phyloP scores from a whole-genome alignment of 257 asterid genomes.

The Avicennia marina region DNA sequence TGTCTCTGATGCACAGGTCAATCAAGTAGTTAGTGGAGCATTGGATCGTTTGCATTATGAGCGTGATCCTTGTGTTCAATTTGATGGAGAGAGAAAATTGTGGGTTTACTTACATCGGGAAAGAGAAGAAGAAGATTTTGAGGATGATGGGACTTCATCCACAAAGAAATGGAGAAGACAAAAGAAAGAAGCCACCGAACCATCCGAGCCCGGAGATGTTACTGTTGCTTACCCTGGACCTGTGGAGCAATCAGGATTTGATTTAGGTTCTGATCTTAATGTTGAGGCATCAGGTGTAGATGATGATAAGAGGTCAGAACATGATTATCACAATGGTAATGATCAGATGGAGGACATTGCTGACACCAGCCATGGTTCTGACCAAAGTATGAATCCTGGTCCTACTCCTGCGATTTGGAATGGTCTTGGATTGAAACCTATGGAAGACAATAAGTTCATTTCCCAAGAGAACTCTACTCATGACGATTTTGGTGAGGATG shows the following conservation, averaged over 20 bases:
- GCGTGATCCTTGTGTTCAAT: slow-evolving; percentile 97
- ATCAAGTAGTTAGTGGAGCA: slow-evolving; percentile 97
- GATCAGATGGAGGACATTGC: slow-evolving; percentile 48
- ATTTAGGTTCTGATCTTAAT: slow-evolving; percentile 64
- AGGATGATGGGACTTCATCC: slow-evolving; percentile 98
- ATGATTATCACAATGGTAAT: slow-evolving; percentile 37
- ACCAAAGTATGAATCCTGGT: slow-evolving; percentile 31
- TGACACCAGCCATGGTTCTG: slow-evolving; percentile 41
- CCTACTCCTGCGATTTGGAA: slow-evolving; percentile 38
- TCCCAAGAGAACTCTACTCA: slow-evolving; percentile 78
- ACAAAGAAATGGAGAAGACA: slow-evolving; percentile 98
- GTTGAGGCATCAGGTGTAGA: slow-evolving; percentile 48
- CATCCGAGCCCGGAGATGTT: slow-evolving; percentile 64
- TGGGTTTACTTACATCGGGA: slow-evolving; percentile 95
- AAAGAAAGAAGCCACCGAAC: slow-evolving; percentile 76
- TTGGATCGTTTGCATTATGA: slow-evolving; percentile 95
- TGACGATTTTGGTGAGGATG: slow-evolving; percentile 70
- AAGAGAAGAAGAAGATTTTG: slow-evolving; percentile 98
- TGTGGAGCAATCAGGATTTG: slow-evolving; percentile 53
- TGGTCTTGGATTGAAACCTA: slow-evolving; percentile 36
- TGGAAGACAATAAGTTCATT: slow-evolving; percentile 50
- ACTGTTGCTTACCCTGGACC: slow-evolving; percentile 53
- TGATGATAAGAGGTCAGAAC: slow-evolving; percentile 59
- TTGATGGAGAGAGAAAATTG: slow-evolving; percentile 90
- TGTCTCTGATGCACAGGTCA: slow-evolving; percentile 91